These are phyloP conservation scores for Aspergillus sp. DNA, from an alignment of 2,329 filamentous ascomycete species.

Conservation along the genomic window DNA sequence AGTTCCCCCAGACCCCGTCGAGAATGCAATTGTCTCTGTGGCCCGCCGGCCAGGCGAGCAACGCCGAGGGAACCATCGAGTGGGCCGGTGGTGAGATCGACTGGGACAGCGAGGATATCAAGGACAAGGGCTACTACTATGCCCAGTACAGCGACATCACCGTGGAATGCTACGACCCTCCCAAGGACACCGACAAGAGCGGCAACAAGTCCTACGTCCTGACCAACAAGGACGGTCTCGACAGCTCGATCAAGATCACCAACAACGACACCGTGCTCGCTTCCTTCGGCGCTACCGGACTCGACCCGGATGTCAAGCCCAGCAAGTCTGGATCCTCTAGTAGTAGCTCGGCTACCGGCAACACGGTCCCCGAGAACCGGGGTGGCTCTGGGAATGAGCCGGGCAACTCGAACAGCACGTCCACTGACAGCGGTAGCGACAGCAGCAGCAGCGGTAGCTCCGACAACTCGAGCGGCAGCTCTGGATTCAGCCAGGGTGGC, in stretches of 20 bases:
- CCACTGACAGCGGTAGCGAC: constrained; percentile 17
- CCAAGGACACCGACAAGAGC: constrained; percentile 62
- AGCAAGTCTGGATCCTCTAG: constrained; percentile 8
- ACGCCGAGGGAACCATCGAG: constrained; percentile 78
- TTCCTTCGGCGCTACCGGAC: constrained; percentile 77
- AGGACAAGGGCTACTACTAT: constrained; percentile 84
- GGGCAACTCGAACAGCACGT: constrained; percentile 17
- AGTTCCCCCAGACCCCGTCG: constrained; percentile 87
- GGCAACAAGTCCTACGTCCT: constrained; percentile 73
- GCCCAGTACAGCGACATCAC: constrained; percentile 73
- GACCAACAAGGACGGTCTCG: constrained; percentile 63
- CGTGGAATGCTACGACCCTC: constrained; percentile 86
- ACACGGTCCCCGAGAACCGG: constrained; percentile 33
- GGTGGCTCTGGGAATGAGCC: constrained; percentile 34
- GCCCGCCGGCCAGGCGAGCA: constrained; percentile 80
- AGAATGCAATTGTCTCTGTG: constrained; percentile 93
- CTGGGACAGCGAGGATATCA: constrained; percentile 80
- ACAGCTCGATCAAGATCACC: constrained; percentile 74
- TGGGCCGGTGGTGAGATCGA: constrained; percentile 92
- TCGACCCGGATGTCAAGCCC: constrained; percentile 58
- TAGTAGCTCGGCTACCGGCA: constrained; percentile 18
- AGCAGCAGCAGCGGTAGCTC: constrained; percentile 19
- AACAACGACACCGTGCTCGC: constrained; percentile 73
- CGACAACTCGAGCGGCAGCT: constrained; percentile 20
- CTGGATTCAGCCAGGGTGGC: constrained; percentile 34